A percentile compares a stretch with the other conserved stretches of the same genome.
Conservation (phyloP, 1,284 basidiomycete species). For the Rhodofomes roseus region DNA sequence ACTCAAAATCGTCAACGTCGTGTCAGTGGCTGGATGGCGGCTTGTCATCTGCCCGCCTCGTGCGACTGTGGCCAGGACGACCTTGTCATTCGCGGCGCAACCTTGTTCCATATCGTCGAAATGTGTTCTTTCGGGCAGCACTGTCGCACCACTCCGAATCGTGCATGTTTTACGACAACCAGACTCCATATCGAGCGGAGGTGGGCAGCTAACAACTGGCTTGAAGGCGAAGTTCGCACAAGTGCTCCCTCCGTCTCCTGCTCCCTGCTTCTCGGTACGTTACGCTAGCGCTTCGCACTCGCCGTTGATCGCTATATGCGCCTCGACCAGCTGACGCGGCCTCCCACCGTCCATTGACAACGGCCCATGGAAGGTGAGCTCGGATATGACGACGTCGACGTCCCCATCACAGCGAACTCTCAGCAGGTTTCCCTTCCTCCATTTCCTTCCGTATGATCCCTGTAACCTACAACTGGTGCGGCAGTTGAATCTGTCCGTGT, state of each 20-base stretch:
- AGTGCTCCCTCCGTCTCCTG: too few relatives aligned
- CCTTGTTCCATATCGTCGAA: not conserved
- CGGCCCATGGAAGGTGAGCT: not conserved
- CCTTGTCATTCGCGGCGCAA: not conserved
- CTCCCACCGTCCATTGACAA: not conserved
- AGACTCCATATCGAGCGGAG: too few relatives aligned
- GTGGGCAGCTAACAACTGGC: too few relatives aligned
- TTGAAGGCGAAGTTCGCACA: too few relatives aligned
- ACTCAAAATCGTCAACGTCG: not conserved
- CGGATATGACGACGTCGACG: not conserved
- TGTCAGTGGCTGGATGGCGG: not conserved
- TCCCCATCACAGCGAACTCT: too few relatives aligned
- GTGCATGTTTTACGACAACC: too few relatives aligned
- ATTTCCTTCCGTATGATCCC: too few relatives aligned
- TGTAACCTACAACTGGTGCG: too few relatives aligned
- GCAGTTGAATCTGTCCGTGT: not conserved
- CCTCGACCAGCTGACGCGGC: not conserved
- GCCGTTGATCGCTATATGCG: too few relatives aligned
- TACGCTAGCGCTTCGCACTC: too few relatives aligned
- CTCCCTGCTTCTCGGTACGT: too few relatives aligned
- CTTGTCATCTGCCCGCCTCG: not conserved
- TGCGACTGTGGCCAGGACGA: not conserved
- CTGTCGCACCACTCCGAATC: not conserved
- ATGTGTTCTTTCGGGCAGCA: not conserved
- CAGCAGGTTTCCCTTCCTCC: not conserved